A percentile compares a stretch with the other conserved stretches of the same genome.
Evolutionary conservation across 2,329 filamentous ascomycete genomes (phyloP).

Genomic region (Neobulgaria alba): DNA sequence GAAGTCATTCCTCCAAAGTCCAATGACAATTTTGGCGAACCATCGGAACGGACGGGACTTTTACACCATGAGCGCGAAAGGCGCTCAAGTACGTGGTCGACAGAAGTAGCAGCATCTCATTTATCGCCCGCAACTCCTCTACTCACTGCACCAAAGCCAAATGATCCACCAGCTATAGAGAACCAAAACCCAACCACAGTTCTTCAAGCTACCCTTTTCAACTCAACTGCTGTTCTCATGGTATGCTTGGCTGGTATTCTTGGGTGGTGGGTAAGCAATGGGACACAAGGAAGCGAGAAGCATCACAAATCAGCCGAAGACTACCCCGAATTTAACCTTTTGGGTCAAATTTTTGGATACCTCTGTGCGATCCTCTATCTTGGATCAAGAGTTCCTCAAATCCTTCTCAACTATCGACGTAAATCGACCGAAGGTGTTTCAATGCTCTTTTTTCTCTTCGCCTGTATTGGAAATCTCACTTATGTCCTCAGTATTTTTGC

Average conservation of each 20-base stretch:
- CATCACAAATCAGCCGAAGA: conserved; percentile 16
- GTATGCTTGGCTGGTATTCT: conserved; percentile 76
- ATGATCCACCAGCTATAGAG: conserved; percentile 34
- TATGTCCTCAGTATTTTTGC: conserved; percentile 90
- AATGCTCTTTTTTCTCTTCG: conserved; percentile 93
- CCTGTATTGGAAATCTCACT: conserved; percentile 88
- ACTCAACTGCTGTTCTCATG: conserved; percentile 65
- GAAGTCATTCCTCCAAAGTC: conserved; percentile 38
- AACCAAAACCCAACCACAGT: conserved; percentile 38
- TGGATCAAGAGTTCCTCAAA: conserved; percentile 78
- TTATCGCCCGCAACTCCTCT: conserved; percentile 80
- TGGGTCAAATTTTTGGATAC: conserved; percentile 89
- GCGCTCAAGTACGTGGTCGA: conserved; percentile 35
- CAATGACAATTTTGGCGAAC: conserved; percentile 23
- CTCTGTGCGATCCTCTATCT: conserved; percentile 86
- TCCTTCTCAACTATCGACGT: conserved; percentile 84
- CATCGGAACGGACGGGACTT: conserved; percentile 46
- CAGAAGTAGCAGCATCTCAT: conserved; percentile 55
- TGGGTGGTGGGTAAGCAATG: conserved; percentile 71
- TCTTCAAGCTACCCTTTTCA: conserved; percentile 59
- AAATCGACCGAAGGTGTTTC: conserved; percentile 91
- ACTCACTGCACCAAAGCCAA: conserved; percentile 40
- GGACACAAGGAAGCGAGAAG: conserved; percentile 25
- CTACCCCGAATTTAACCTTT: conserved; percentile 56
- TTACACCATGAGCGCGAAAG: conserved; percentile 39